These are phyloP conservation scores for Aurantiochytrium sp. DNA, from an alignment of 108 stramenopile species.

Conservation along the genomic window DNA sequence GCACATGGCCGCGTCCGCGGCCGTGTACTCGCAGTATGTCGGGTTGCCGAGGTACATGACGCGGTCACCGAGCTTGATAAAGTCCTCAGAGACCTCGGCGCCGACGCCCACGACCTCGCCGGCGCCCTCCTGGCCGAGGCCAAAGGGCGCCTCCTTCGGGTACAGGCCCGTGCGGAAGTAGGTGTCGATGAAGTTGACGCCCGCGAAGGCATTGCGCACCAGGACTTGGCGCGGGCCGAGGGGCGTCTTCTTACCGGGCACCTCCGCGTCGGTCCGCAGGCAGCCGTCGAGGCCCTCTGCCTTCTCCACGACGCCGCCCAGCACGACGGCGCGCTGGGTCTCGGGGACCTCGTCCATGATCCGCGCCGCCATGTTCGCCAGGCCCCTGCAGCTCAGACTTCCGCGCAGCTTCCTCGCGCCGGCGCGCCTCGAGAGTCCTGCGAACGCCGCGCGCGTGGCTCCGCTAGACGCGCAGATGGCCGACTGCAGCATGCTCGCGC, in stretches of 20 bases:
- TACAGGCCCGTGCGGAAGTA: conserved; percentile 71
- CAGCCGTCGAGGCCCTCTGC: background rate
- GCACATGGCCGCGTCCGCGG: conserved; percentile 60
- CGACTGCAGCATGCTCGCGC: too few relatives aligned
- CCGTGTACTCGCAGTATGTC: conserved; percentile 70
- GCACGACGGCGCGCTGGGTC: conserved; percentile 67
- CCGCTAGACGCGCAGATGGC: too few relatives aligned
- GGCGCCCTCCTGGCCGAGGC: conserved; percentile 69
- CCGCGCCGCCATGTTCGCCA: conserved; percentile 54
- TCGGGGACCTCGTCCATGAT: conserved; percentile 70
- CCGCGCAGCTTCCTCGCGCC: too few relatives aligned
- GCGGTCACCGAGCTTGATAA: conserved; percentile 62
- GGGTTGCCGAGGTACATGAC: conserved; percentile 68
- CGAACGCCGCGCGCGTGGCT: too few relatives aligned
- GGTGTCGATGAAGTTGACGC: conserved; percentile 74
- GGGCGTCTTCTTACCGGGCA: background rate
- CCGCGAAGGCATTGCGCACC: conserved; percentile 65
- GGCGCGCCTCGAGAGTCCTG: too few relatives aligned
- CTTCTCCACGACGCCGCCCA: conserved; percentile 34
- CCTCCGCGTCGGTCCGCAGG: background rate
- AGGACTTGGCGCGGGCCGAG: conserved; percentile 55
- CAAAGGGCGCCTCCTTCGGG: conserved; percentile 60
- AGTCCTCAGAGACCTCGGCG: conserved; percentile 51
- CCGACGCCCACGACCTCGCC: conserved; percentile 61
- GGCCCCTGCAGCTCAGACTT: too few relatives aligned